Conservation (phyloP, 106 monocot species). For the Phalaenopsis equestris region DNA sequence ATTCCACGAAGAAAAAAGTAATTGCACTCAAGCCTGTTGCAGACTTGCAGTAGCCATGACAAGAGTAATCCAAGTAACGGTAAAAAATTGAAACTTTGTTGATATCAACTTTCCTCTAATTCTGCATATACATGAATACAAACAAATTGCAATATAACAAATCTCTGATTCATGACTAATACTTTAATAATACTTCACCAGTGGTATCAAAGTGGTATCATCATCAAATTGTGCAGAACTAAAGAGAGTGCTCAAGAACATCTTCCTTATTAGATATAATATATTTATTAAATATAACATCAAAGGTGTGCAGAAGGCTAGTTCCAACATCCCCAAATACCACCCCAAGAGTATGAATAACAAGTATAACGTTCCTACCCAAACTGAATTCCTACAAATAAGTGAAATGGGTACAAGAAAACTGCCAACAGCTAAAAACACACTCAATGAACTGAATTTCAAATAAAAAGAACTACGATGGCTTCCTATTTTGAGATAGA, state of each 20-base stretch:
- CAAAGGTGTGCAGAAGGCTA: conserved; percentile 85
- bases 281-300: conserved; percentile 82
- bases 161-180: neutral
- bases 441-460: too few relatives aligned
- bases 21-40: conserved; percentile 83
- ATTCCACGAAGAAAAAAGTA: conserved; percentile 92
- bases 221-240: conserved; percentile 81
- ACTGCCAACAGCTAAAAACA: too few relatives aligned
- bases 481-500: too few relatives aligned
- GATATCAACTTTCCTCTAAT: conserved; percentile 18
- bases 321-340: conserved; percentile 95
- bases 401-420: conserved; percentile 8
- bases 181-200: conserved; percentile 34
- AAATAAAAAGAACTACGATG: too few relatives aligned
- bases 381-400: conserved; percentile 64
- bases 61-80: conserved; percentile 84
- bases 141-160: conserved; percentile 10
- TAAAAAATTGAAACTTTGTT: conserved; percentile 52
- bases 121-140: conserved; percentile 96
- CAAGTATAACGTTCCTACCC: conserved; percentile 44
- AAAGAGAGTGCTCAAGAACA: conserved; percentile 90
- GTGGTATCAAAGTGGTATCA: conserved; percentile 41
- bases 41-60: conserved; percentile 69
- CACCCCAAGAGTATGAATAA: conserved; percentile 91
- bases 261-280: conserved; percentile 53